A percentile compares a stretch with the other conserved stretches of the same genome.
Conservation (phyloP, 495 filamentous ascomycete genomes). For the Cryomyces antarcticus region DNA sequence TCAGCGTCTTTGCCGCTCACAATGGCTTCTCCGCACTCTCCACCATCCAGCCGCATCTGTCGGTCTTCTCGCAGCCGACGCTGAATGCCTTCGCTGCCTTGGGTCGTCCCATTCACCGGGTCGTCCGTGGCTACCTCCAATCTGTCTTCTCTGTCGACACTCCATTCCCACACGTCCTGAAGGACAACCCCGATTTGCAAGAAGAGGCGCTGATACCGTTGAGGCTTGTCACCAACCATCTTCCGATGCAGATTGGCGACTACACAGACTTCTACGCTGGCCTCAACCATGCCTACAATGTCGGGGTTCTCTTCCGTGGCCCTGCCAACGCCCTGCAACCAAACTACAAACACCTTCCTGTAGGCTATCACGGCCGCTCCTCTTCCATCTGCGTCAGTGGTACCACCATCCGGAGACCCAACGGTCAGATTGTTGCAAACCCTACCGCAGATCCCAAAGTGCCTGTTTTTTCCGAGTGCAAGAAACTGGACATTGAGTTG, state of each 20-base stretch:
- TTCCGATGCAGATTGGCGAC: slow-evolving; percentile 80
- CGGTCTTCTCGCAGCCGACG: slow-evolving; percentile 46
- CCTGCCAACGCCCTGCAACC: slow-evolving; percentile 60
- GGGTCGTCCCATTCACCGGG: slow-evolving; percentile 46
- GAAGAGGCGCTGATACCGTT: slow-evolving; percentile 32
- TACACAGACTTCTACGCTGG: slow-evolving; percentile 98
- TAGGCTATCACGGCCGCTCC: slow-evolving; percentile 38
- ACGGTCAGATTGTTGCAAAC: slow-evolving; percentile 62
- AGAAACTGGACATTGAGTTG: slow-evolving; percentile 66
- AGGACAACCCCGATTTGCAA: slow-evolving; percentile 32
- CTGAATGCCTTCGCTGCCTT: slow-evolving; percentile 72
- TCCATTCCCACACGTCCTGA: slow-evolving; percentile 34
- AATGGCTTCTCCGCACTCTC: slow-evolving; percentile 42
- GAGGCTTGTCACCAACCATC: slow-evolving; percentile 42
- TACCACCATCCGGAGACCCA: slow-evolving; percentile 41
- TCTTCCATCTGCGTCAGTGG: slow-evolving; percentile 23
- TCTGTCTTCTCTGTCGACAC: slow-evolving; percentile 44
- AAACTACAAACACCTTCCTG: slow-evolving; percentile 80
- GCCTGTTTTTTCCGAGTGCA: slow-evolving; percentile 41
- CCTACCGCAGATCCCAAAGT: slow-evolving; percentile 36
- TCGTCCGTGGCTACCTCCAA: slow-evolving; percentile 56
- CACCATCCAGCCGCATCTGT: slow-evolving; percentile 30
- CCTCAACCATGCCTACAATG: slow-evolving; percentile 64
- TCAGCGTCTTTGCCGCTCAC: slow-evolving; percentile 38
- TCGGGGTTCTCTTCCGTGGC: slow-evolving; percentile 70